Conservation (phyloP, 257 asterid genomes). For the Ajuga chamaepitys region DNA sequence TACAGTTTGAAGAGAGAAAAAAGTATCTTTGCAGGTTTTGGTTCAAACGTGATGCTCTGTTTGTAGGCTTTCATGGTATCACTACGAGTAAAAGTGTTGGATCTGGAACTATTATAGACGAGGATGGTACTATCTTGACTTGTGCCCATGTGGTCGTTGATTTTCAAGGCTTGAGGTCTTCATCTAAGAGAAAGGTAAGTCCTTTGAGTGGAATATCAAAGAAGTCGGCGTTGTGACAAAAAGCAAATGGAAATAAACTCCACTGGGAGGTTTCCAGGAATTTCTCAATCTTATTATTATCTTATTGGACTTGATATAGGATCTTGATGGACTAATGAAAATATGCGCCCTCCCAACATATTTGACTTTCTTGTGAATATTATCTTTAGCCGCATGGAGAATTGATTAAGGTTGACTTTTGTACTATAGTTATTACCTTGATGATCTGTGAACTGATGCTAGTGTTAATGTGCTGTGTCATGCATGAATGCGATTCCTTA, state of each 20-base stretch:
- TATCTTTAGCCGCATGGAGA: background rate
- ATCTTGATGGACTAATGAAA: background rate
- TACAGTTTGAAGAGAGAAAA: background rate
- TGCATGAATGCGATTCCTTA: background rate
- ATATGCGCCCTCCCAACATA: background rate
- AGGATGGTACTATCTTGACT: slow-evolving; percentile 85
- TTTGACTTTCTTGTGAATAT: background rate
- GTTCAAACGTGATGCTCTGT: slow-evolving; percentile 3
- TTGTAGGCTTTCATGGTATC: slow-evolving; percentile 50
- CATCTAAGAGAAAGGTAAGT: slow-evolving; percentile 57
- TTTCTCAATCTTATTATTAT: slow-evolving; percentile 4
- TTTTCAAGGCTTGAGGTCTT: slow-evolving; percentile 44
- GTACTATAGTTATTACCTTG: background rate
- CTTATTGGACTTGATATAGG: background rate
- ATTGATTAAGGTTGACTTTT: background rate
- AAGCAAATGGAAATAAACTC: background rate
- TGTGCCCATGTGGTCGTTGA: slow-evolving; percentile 81
- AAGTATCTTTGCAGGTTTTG: background rate
- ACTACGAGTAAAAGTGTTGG: slow-evolving; percentile 58
- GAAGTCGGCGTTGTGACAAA: background rate
- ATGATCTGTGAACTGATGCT: background rate
- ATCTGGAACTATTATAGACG: slow-evolving; percentile 77
- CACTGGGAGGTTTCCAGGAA: background rate
- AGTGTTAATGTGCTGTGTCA: background rate
- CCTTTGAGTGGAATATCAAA: background rate